Evolutionary conservation across 2,329 filamentous ascomycete genomes (phyloP), one percentile per base, ranked within the genome.

Genomic region (Trichoderma atrobrunneum): DNA sequence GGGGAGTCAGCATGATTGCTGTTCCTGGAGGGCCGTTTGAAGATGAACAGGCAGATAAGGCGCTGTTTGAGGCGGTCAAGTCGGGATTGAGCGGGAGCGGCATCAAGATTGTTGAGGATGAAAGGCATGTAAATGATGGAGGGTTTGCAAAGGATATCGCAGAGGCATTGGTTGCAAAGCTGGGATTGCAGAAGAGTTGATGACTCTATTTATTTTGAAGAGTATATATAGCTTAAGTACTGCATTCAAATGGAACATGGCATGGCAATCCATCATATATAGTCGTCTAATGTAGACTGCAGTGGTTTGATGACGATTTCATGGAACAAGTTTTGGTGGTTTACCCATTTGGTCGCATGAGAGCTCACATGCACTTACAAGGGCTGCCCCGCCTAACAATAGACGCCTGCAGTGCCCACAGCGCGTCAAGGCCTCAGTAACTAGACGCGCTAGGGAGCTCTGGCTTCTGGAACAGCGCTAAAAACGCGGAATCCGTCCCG

Each of bases 1-100:
- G 85, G 1, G 91, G 90, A 0, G 79, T 92, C 14, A 92, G 90
- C 76, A 85, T 88, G 81, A 84, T 93, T 61, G 84, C 88, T 8
- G 84, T 82, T 0, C 76, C 82, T 1, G 88, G 84, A 0, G 86
- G 84, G 5, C 82, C 85, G 0, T 93, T 92, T 74, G 82, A 86
- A 75, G 76, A 87, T 78, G 66, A 59, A 7, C 71, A 78, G 7
- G 82, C 84, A 0, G 83, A 86, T 24, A 84, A 81, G 1, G 85
- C 81, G 3, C 81, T 88, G 0, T 92, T 91, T 76, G 80, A 84
- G 0, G 81, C 85, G 0, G 79, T 93, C 18, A 83, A 80, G 62
- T 74, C 81, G 0, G 87, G 85, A 0, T 78, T 92, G 24, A 68
- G 81, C 16, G 85, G 80, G 0, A 87, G 81, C 24, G 82, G 80